Evolutionary conservation across 2,329 filamentous ascomycete species (phyloP).

Genomic region (Magnaporthiopsis rhizophila): DNA sequence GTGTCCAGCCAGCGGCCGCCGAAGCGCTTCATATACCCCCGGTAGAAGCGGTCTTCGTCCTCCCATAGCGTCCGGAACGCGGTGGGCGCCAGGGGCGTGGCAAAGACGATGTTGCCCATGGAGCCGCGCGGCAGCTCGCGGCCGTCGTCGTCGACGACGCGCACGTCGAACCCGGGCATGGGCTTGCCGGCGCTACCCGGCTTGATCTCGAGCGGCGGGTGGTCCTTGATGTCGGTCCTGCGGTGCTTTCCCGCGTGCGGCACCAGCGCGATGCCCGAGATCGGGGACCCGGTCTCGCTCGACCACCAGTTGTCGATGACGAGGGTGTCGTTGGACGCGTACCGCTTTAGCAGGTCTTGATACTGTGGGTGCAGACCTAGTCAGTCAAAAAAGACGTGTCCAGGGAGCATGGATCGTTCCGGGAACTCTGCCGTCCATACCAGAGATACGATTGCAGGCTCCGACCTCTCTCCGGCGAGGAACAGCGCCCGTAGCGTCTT

Average conservation of each 20-base stretch:
- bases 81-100: slow-evolving; percentile 73
- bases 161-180: slow-evolving; percentile 86
- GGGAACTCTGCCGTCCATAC: not conserved
- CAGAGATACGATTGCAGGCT: slow-evolving; percentile 74
- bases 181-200: slow-evolving; percentile 85
- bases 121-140: slow-evolving; percentile 59
- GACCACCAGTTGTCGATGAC: slow-evolving; percentile 57
- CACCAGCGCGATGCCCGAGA: slow-evolving; percentile 45
- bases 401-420: no score
- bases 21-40: slow-evolving; percentile 77
- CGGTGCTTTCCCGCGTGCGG: slow-evolving; percentile 53
- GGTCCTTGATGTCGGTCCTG: slow-evolving; percentile 29
- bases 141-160: slow-evolving; percentile 74
- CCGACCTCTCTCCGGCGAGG: slow-evolving; percentile 81
- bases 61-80: slow-evolving; percentile 81
- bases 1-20: slow-evolving; percentile 80
- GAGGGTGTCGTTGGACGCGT: slow-evolving; percentile 55
- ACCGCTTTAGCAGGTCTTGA: slow-evolving; percentile 59
- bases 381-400: no score
- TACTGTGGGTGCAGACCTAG: slow-evolving; percentile 35
- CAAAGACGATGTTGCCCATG: slow-evolving; percentile 91
- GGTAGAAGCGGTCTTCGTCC: slow-evolving; percentile 80
- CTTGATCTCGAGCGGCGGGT: slow-evolving; percentile 53
- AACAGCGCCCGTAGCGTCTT: slow-evolving; percentile 67
- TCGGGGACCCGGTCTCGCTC: slow-evolving; percentile 50